Conservation (phyloP, 208 protist species). For the Plasmodiophora brassicae region DNA sequence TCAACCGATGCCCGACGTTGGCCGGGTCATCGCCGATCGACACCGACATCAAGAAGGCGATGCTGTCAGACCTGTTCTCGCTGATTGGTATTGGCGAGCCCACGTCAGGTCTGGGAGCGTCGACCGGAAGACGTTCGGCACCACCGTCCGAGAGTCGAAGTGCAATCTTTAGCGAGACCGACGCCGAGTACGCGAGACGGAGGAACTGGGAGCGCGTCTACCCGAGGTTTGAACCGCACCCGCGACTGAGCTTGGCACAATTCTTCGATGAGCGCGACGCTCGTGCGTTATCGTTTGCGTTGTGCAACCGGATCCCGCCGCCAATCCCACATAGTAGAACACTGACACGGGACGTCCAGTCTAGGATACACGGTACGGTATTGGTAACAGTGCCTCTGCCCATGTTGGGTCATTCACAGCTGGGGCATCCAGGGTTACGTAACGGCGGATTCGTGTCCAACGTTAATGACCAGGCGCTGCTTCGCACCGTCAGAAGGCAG, state of each 20-base stretch:
- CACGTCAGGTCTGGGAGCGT: not conserved
- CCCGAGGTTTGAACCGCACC: not conserved
- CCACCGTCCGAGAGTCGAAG: not conserved
- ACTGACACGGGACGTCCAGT: no score
- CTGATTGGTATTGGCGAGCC: not conserved
- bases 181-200: not conserved
- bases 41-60: not conserved
- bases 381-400: no score
- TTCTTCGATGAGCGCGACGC: slow-evolving; percentile 18
- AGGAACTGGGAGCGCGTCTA: not conserved
- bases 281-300: not conserved
- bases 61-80: slow-evolving; percentile 19
- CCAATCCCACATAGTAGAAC: no score
- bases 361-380: no score
- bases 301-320: not conserved
- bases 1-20: slow-evolving; percentile 1
- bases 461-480: no score
- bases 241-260: not conserved
- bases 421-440: no score
- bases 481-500: no score
- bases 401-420: no score
- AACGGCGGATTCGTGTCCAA: no score
- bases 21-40: not conserved
- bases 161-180: not conserved
- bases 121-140: not conserved